A percentile compares a stretch with the other conserved stretches of the same genome.
These are phyloP conservation scores for Boeremia lycopersici DNA, from an alignment of 2,329 filamentous ascomycete genomes.

Conservation along the genomic window DNA sequence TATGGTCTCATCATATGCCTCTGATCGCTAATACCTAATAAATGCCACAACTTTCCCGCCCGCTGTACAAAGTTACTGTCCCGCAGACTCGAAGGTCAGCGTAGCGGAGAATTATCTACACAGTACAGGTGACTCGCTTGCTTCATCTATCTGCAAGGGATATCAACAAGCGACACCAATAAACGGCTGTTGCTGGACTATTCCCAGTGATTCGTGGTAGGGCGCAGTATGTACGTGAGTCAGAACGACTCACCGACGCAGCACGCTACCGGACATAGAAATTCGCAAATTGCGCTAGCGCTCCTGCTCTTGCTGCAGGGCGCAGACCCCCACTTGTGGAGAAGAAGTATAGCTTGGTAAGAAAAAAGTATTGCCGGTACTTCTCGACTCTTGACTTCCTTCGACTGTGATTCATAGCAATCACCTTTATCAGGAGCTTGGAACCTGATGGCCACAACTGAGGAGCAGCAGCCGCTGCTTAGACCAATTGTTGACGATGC, in stretches of 20 bases:
- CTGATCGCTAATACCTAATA: too few species aligned
- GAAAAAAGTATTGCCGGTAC: constrained; percentile 11
- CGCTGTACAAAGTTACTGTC: too few species aligned
- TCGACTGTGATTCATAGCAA: neutral
- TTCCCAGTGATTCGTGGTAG: neutral
- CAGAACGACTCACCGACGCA: constrained; percentile 9
- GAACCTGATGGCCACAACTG: constrained; percentile 24
- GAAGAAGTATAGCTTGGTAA: constrained; percentile 16
- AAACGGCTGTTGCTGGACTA: too few species aligned
- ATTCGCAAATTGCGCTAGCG: constrained; percentile 14
- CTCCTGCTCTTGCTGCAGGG: constrained; percentile 9
- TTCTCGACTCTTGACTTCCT: constrained; percentile 1
- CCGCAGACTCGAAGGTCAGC: too few species aligned
- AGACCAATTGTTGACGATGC: constrained; percentile 26
- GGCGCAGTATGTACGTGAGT: constrained; percentile 2
- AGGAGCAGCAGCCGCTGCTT: constrained; percentile 42
- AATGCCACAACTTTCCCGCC: too few species aligned
- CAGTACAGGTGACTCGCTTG: too few species aligned
- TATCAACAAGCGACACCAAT: too few species aligned
- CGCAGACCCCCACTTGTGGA: constrained; percentile 13
- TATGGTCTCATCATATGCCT: neutral
- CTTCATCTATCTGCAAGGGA: too few species aligned
- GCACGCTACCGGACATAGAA: constrained; percentile 14
- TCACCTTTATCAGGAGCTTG: neutral
- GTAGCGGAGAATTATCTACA: too few species aligned